Percentiles rank a stretch among this genome's conserved stretches.
Conservation (phyloP, 257 asterid genomes). For the Gentiana straminea region DNA sequence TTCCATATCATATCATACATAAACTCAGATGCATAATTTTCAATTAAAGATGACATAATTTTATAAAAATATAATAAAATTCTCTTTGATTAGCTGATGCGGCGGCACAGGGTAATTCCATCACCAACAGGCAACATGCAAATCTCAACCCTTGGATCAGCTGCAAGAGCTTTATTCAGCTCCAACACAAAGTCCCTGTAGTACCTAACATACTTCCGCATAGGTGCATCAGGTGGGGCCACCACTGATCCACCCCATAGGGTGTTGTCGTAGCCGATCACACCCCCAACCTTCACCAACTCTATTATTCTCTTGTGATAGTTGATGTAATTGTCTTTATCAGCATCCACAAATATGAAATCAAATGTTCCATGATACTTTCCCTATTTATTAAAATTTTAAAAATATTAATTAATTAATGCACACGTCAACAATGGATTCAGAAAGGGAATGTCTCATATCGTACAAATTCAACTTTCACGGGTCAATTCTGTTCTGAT, state of each 20-base stretch:
- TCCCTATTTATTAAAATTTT: background rate
- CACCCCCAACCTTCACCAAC: conserved; percentile 19
- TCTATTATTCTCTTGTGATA: conserved; percentile 22
- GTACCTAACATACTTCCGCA: conserved; percentile 18
- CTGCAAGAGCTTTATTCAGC: conserved; percentile 17
- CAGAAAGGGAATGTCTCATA: no score
- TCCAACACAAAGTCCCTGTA: conserved; percentile 18
- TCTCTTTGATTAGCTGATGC: conserved; percentile 5
- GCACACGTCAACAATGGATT: no score
- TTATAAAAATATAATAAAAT: no score
- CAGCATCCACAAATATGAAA: conserved; percentile 23
- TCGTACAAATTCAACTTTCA: no score
- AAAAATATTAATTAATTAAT: no score
- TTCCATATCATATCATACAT: no score
- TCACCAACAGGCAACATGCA: conserved; percentile 23
- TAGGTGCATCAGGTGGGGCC: conserved; percentile 11
- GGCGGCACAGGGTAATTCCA: conserved; percentile 23
- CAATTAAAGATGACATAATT: no score
- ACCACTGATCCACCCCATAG: conserved; percentile 22
- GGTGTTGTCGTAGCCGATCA: conserved; percentile 24
- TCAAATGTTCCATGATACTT: conserved; percentile 15
- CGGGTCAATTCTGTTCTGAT: background rate
- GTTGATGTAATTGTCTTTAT: conserved; percentile 20
- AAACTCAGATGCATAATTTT: no score
- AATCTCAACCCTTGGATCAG: conserved; percentile 18